Evolutionary conservation across 176 grass and related monocot genomes (phyloP), one percentile per base, ranked within the genome.

Genomic region (Triticum urartu): DNA sequence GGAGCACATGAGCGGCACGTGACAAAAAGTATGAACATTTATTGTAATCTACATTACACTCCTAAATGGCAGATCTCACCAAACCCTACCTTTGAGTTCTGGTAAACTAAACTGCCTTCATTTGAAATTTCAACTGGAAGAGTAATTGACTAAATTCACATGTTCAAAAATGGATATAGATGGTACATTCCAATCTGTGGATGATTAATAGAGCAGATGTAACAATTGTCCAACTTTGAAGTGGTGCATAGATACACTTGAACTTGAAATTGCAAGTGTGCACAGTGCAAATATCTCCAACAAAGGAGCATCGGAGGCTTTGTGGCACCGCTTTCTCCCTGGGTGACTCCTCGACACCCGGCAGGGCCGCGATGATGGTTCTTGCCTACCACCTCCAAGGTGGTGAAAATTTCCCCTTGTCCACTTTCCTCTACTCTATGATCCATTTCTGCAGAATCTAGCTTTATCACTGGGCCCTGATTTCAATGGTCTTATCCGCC

Each of bases 111-210:
- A 83, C 25, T 80, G 18, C 10, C 34, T 56, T 72, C 33, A 26
- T 71, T 15, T 11, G 6, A 11, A 62, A 79, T 61, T 42, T 9
- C 21, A 79, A 79, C 33, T 21, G 20, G 25, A 20, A 81, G 65
- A 45, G 35, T 26, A 48, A 67, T 28, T 40, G 21, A 83, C 48
- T 28, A 60, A 38, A 59, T 72, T 83, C 3, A 62, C 22, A 83
- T 14, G 5, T 30, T 58, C 33, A 25, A 83, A 80, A 83, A 60
- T 3, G 33, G 5, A 28, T 60, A 39, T 45, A 84, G 24, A 76
- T 77, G 83, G 60, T 17, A 54, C 75, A 76, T 54, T 85, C 73
- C 24, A 64, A 28, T 76, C 74, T 43, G 66, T 54, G 32, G 38
- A 54, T 11, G 28, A 30, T 56, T 11, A 42, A 36, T 43, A 56